These are phyloP conservation scores for Wickerhamiella brachini DNA, from an alignment of 805 yeast genomes.

Conservation along the genomic window DNA sequence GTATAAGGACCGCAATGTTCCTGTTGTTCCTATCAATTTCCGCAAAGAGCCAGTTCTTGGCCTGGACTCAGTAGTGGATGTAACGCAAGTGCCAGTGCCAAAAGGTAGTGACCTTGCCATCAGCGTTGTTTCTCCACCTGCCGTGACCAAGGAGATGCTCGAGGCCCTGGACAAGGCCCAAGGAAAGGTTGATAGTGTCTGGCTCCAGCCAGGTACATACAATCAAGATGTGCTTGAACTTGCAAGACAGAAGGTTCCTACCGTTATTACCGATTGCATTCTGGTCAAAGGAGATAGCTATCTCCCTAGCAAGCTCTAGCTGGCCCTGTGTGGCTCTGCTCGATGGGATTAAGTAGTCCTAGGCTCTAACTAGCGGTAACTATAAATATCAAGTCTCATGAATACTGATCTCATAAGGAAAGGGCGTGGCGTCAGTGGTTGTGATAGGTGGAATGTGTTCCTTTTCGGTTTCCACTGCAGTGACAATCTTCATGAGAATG, in stretches of 20 bases:
- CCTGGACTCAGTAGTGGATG: constrained; percentile 23
- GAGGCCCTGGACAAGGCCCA: constrained; percentile 25
- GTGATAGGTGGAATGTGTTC: constrained; percentile 65
- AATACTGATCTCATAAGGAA: constrained; percentile 36
- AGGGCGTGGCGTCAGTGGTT: constrained; percentile 51
- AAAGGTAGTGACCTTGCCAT: constrained; percentile 28
- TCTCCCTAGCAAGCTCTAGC: constrained; percentile 14
- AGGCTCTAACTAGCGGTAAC: background rate
- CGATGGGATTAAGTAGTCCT: no score
- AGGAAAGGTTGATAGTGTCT: constrained; percentile 37
- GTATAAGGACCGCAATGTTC: constrained; percentile 44
- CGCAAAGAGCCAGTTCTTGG: constrained; percentile 35
- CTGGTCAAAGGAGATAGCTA: constrained; percentile 47
- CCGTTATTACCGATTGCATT: constrained; percentile 49
- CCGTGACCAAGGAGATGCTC: constrained; percentile 35
- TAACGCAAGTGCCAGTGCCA: constrained; percentile 17
- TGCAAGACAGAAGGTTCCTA: constrained; percentile 22
- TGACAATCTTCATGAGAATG: constrained; percentile 34
- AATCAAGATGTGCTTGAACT: constrained; percentile 32
- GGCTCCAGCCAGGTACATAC: constrained; percentile 81
- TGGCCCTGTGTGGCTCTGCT: no score
- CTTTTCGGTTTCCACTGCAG: constrained; percentile 41
- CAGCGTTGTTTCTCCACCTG: constrained; percentile 67
- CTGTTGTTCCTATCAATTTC: constrained; percentile 58
- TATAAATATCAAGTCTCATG: background rate